Evolutionary conservation across 805 yeast genomes (phyloP), one percentile per base, ranked within the genome.

Genomic region (Candida germanica): DNA sequence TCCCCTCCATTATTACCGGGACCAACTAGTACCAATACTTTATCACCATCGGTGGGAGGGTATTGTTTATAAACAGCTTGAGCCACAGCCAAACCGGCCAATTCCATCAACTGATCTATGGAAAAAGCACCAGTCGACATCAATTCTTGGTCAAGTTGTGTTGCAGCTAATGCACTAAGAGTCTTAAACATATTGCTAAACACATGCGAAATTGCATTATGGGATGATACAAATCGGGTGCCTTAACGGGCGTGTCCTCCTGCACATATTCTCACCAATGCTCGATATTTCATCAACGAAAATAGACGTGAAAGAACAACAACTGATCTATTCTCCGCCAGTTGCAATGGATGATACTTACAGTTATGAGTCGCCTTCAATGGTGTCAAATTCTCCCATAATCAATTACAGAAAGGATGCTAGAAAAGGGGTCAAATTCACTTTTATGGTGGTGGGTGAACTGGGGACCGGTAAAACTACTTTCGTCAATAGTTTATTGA

Each of bases 1-100:
- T 93, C 98, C 2, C 98, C 98, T 1, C 96, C 91, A 53, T 93
- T 93, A 53, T 93, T 93, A 1, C 98, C 98, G 0, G 98, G 98
- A 0, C 98, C 98, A 8, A 82, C 87, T 4, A 93, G 66, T 1
- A 93, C 73, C 27, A 89, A 62, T 1, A 88, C 80, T 27, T 55
- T 49, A 12, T 39, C 37, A 8, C 58, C 64, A 25, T 65, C 58
- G 17, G 52, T 29, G 1, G 79, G 79, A 2, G 95, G 94, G 47
- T 74, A 86, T 23, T 79, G 70, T 33, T 69, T 73, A 51, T 76
- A 79, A 3, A 89, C 73, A 1, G 95, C 86, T 50, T 87, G 86
- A 4, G 98, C 97, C 7, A 91, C 97, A 2, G 96, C 79, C 19
- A 89, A 70, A 0, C 98, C 98, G 0, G 98, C 98, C 28, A 93